phyloP scores from a whole-genome alignment of 2,329 filamentous ascomycete species.

The Hypoxylon sp. region DNA sequence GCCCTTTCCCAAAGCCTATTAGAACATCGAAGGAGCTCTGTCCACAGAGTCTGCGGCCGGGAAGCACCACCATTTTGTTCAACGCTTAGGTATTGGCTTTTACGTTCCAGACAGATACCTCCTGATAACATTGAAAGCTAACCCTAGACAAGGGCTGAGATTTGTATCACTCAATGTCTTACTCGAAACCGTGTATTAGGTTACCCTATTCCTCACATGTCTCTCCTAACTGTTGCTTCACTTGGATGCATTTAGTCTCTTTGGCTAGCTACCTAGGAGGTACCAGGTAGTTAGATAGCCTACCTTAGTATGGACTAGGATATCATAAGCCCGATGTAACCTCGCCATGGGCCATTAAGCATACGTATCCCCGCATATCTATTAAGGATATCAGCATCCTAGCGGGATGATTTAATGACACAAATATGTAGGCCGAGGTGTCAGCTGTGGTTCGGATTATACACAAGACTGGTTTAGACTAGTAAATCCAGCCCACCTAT shows the following conservation, averaged over 20 bases:
- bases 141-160: neutral
- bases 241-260: neutral
- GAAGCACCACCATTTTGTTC: constrained; percentile 7
- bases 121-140: neutral
- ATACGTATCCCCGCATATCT: neutral
- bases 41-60: neutral
- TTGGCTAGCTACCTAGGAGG: no score
- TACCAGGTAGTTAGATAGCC: no score
- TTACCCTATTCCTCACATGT: neutral
- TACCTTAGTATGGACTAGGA: neutral
- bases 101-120: constrained; percentile 1
- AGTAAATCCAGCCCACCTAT: neutral
- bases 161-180: constrained; percentile 7
- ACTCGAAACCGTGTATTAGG: constrained; percentile 3
- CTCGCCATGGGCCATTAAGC: neutral
- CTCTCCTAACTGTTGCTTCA: neutral
- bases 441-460: neutral
- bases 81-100: neutral
- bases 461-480: neutral
- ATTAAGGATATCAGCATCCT: neutral
- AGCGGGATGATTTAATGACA: neutral
- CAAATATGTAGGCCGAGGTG: neutral
- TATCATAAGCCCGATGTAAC: neutral
- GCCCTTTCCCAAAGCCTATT: neutral
- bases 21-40: neutral